Evolutionary conservation across 495 filamentous ascomycete species (phyloP), one percentile per base, ranked within the genome.

Genomic region (Trichoderma asperelloides): DNA sequence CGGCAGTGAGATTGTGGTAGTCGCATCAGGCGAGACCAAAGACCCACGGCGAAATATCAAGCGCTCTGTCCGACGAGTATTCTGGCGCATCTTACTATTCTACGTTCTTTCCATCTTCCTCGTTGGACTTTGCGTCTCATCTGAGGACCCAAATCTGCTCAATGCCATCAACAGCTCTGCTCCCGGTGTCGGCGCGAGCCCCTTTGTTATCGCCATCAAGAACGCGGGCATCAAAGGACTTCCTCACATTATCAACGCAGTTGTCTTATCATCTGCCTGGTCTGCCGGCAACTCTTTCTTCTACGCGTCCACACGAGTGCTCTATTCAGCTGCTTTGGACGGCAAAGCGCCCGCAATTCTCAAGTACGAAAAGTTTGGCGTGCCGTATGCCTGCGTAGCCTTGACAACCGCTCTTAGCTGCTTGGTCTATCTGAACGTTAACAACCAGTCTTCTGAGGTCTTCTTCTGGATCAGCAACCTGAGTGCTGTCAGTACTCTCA

Each of bases 11-110:
- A 74, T 82, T 8, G 80, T 82, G 70, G 80, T 84, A 0, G 80
- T 92, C 23, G 89, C 91, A 3, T 90, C 89, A 3, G 89, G 88
- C 67, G 90, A 94, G 78, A 91, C 90, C 6, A 83, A 89, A 27
- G 90, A 91, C 47, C 89, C 89, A 0, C 84, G 88, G 66, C 85
- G 88, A 74, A 90, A 89, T 66, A 85, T 92, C 41, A 89, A 89
- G 7, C 84, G 86, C 51, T 89, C 88, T 0, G 89, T 90, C 49
- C 80, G 82, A 66, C 89, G 89, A 71, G 89, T 89, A 55, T 85
- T 89, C 68, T 86, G 79, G 76, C 85, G 89, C 18, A 87, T 92
- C 66, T 75, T 90, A 63, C 78, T 90, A 75, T 89, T 92, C 77
- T 91, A 91, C 76, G 85, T 90, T 55, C 72, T 89, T 66, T 86